phyloP scores from a whole-genome alignment of 2,329 filamentous ascomycete genomes.

The Aspergillus quadrilineatus region DNA sequence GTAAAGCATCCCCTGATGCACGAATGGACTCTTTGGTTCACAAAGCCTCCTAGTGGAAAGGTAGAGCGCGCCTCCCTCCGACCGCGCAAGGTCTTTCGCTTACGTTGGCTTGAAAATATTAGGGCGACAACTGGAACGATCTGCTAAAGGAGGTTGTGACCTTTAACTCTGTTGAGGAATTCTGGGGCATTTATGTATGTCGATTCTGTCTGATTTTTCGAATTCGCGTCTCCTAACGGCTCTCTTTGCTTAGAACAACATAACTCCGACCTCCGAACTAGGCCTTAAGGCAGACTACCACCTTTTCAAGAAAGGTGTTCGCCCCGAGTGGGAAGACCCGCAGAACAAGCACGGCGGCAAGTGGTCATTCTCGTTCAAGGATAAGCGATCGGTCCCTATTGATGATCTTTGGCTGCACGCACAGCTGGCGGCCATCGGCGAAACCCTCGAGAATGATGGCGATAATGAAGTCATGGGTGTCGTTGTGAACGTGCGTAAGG shows the following conservation, averaged over 20 bases:
- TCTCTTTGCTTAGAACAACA: slow-evolving; percentile 81
- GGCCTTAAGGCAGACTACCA: slow-evolving; percentile 99
- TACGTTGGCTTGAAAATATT: slow-evolving; percentile 9
- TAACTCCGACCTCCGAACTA: slow-evolving; percentile 90
- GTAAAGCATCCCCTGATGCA: slow-evolving; percentile 98
- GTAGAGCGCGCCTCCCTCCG: slow-evolving; percentile 49
- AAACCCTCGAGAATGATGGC: slow-evolving; percentile 89
- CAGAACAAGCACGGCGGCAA: slow-evolving; percentile 99
- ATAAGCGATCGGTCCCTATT: slow-evolving; percentile 87
- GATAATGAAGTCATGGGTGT: slow-evolving; percentile 99
- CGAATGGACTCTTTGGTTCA: slow-evolving; percentile 99
- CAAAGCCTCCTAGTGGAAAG: slow-evolving; percentile 95
- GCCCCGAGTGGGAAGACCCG: slow-evolving; percentile 96
- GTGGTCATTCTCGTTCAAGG: slow-evolving; percentile 98
- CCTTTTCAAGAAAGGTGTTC: slow-evolving; percentile 95
- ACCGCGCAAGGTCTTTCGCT: slow-evolving; percentile 4
- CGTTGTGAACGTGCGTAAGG: slow-evolving; percentile 97
- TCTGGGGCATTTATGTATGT: slow-evolving; percentile 98
- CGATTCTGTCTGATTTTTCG: neutral
- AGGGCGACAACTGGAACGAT: slow-evolving; percentile 99
- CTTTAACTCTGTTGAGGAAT: slow-evolving; percentile 98
- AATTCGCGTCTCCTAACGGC: slow-evolving; percentile 5
- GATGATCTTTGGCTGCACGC: slow-evolving; percentile 96
- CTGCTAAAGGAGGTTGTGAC: slow-evolving; percentile 97
- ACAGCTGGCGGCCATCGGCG: slow-evolving; percentile 93